Base-by-base conservation (phyloP, 2,329 filamentous ascomycete genomes). In the Ceratocystiopsis minuta region DNA sequence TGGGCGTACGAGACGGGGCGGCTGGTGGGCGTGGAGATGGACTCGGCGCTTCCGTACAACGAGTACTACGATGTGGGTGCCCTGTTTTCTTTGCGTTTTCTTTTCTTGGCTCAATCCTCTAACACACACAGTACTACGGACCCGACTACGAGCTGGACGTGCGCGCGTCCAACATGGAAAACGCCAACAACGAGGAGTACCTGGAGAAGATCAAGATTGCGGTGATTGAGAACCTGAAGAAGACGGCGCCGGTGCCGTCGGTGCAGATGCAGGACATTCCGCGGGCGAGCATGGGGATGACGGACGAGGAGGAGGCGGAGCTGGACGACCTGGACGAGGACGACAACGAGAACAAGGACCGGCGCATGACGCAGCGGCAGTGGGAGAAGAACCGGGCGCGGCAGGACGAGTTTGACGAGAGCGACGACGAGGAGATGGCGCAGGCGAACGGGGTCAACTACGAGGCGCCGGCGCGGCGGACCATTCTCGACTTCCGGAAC, bases 1-100 rank as follows among this genome's bases (percentile, higher is more conserved):
- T 98, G 90, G 90, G 87, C 87, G 7, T 93, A 88, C 57, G 90
- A 98, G 62, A 98, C 90, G 1, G 88, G 88, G 49, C 72, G 86
- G 45, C 70, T 96, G 10, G 83, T 95, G 16, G 83, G 83, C 24
- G 75, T 87, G 46, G 71, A 83, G 28, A 83, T 96, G 70, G 70
- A 75, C 12, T 70, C 80, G 6, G 78, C 82, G n/a, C 68, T 96
- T 35, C 88, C 88, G 1, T 96, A 86, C 60, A 96, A 94, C 49
- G 88, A 96, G 64, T 96, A 96, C 60, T 96, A 96, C 56, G 74
- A 28, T 28, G 24, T 28, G 24, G 11, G 24, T 28, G 78, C 56
- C 75, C n/a, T n/a, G n/a, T 77, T 15, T 34, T n/a, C n/a, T n/a
- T 28, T 28, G 24, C 11, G 7, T 10, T 13, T 28, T 31, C 36